Evolutionary conservation across 495 filamentous ascomycete genomes (phyloP), one percentile per base, ranked within the genome.

Genomic region (Aspergillus kassunensis): DNA sequence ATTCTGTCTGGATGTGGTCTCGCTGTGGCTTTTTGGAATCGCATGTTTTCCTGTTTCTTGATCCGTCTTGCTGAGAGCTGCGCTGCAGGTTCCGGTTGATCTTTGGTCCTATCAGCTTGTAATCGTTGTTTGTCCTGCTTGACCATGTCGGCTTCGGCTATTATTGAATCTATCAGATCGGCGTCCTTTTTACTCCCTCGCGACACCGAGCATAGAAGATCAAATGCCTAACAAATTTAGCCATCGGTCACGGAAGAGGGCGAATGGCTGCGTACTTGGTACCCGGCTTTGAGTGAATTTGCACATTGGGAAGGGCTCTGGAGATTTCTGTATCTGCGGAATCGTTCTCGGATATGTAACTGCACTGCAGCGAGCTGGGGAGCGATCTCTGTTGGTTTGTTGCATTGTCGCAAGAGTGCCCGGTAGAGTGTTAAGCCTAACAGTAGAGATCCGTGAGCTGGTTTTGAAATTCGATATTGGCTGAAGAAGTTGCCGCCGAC

Each of bases 341-440:
- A 90, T 24, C 73, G 72, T 33, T 78, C 73, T 49, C 71, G 73
- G 43, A 88, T 59, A 29, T 75, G 56, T 51, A 66, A 54, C 58
- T 72, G 64, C 54, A 79, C 60, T 46, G 71, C 42, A 40, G 52
- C 31, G 54, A 69, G 65, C 67, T 72, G 59, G 58, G 69, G 63
- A 53, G 59, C 51, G 55, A 67, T 48, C 36, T 76, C 58, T n/a
- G 75, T 70, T 44, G 85, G 61, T 46, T 64, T 70, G 16, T 67
- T 61, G 59, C 71, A 82, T 71, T 80, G 79, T 54, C 77, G 80
- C 29, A 90, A 71, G 57, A 93, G 81, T 25, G 85, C 80, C 57
- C 84, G 77, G 65, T 85, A 91, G 45, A 93, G 83, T 29, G 87
- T 81, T 59, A 87, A 72, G 62, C 85, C 87, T 90, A 33, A 48